These are phyloP conservation scores for Cladosporium sp. DNA, from an alignment of 2,329 filamentous ascomycete species.

Conservation along the genomic window DNA sequence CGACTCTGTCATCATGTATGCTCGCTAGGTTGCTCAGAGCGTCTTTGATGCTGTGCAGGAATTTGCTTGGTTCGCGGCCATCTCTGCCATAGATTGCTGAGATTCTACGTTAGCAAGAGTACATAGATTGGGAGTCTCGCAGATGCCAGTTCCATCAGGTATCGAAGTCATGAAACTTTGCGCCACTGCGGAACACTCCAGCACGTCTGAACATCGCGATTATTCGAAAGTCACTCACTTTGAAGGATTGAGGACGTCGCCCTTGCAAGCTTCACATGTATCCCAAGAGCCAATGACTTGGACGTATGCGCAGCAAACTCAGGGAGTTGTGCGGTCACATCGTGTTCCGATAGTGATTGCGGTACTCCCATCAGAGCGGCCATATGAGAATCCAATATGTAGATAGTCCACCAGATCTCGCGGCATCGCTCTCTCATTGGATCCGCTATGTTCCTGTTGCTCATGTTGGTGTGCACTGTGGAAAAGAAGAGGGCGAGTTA, in stretches of 20 bases:
- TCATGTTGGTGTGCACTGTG: conserved; percentile 54
- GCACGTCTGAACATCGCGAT: neutral
- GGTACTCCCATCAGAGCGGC: conserved; percentile 56
- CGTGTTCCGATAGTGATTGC: conserved; percentile 51
- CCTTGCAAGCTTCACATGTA: conserved; percentile 50
- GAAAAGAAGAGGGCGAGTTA: neutral
- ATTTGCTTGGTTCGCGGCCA: conserved; percentile 24
- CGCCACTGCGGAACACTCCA: neutral
- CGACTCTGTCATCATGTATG: conserved; percentile 26
- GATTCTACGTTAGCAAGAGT: conserved; percentile 5
- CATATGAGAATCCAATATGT: conserved; percentile 56
- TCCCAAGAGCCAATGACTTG: conserved; percentile 42
- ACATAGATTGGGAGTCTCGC: neutral
- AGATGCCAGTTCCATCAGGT: neutral
- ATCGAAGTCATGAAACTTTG: neutral
- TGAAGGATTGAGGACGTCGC: conserved; percentile 48
- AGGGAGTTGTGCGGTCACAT: conserved; percentile 51
- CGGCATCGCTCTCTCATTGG: conserved; percentile 48
- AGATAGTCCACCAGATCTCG: conserved; percentile 57
- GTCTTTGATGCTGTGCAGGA: conserved; percentile 27
- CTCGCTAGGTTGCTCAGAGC: conserved; percentile 27
- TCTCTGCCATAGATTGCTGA: conserved; percentile 28
- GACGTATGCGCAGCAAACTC: conserved; percentile 43
- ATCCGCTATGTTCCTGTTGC: conserved; percentile 43
- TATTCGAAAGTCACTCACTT: conserved; percentile 37